Evolutionary conservation across 1,139 yeast species (phyloP).

Genomic region (Candida sp.): DNA sequence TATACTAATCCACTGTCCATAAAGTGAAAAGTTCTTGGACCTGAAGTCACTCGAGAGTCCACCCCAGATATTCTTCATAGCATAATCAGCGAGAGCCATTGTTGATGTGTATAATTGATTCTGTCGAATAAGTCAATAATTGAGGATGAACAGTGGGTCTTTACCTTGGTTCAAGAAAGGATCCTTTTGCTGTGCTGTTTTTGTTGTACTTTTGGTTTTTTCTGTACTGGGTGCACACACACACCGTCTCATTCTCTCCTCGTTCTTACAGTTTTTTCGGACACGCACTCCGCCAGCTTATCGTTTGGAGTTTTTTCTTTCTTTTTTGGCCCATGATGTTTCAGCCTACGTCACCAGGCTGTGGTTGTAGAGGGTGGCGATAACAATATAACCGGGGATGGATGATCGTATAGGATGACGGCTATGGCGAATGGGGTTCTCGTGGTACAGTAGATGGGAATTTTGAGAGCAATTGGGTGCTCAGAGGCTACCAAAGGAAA

Average conservation of each 20-base stretch:
- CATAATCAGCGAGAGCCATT: constrained; percentile 26
- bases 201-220: constrained; percentile 2
- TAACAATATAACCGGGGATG: background rate
- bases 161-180: background rate
- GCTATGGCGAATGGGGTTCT: too few species aligned
- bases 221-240: background rate
- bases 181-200: constrained; percentile 4
- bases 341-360: background rate
- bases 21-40: constrained; percentile 62
- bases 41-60: constrained; percentile 69
- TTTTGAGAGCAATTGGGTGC: too few species aligned
- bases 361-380: background rate
- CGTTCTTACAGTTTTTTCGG: background rate
- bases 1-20: constrained; percentile 69
- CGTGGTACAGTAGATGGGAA: too few species aligned
- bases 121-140: background rate
- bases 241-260: background rate
- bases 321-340: too few species aligned
- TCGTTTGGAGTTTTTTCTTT: background rate
- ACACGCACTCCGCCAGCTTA: background rate
- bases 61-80: constrained; percentile 43
- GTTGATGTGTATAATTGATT: constrained; percentile 1
- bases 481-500: too few species aligned
- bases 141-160: too few species aligned
- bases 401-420: too few species aligned